Conservation (phyloP, 352 stramenopile genomes). For the Phytophthora lateralis region DNA sequence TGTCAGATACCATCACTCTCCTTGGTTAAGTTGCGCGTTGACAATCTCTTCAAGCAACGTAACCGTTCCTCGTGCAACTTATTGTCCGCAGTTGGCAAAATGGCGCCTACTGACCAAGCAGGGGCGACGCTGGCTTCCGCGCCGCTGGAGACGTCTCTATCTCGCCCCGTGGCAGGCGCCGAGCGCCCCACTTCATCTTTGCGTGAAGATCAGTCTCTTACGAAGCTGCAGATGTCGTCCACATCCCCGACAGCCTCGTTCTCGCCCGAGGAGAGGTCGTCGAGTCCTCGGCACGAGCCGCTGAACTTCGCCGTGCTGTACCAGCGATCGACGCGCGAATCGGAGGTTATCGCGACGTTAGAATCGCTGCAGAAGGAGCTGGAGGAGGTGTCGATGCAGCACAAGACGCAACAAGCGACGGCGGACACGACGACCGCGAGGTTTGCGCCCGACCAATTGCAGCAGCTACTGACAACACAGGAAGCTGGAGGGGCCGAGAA, state of each 20-base stretch:
- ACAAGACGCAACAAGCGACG: constrained; percentile 28
- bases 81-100: constrained; percentile 29
- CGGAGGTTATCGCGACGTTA: constrained; percentile 59
- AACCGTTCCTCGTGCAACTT: no score
- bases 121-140: constrained; percentile 21
- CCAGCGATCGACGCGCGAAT: constrained; percentile 57
- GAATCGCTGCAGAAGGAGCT: constrained; percentile 63
- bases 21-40: neutral
- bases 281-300: constrained; percentile 4
- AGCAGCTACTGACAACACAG: constrained; percentile 63
- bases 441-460: constrained; percentile 68
- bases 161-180: constrained; percentile 6
- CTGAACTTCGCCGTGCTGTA: constrained; percentile 69
- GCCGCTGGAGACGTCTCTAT: constrained; percentile 8
- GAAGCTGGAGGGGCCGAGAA: constrained; percentile 46
- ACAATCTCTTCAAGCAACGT: no score
- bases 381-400: constrained; percentile 45
- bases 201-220: neutral
- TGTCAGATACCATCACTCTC: constrained; percentile 11
- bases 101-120: constrained; percentile 36
- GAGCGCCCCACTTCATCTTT: neutral
- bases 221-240: constrained; percentile 10
- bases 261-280: constrained; percentile 15
- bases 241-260: constrained; percentile 31
- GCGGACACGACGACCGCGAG: constrained; percentile 26